phyloP scores from a whole-genome alignment of 2,329 filamentous ascomycete species.

The Neurospora crassa region DNA sequence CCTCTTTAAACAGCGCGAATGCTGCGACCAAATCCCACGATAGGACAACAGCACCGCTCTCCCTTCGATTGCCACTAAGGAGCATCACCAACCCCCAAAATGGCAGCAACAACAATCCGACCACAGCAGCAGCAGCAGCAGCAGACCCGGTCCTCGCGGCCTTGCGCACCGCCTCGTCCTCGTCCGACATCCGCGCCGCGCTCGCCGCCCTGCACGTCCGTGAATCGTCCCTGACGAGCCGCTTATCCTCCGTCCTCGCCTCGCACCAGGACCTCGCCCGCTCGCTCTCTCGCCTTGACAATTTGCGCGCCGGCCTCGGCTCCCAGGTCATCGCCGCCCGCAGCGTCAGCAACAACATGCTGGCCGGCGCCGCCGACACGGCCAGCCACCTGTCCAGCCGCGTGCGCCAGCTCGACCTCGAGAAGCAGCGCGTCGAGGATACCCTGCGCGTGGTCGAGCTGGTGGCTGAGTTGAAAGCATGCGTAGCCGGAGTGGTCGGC shows the following conservation, averaged over 20 bases:
- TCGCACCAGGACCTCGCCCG: conserved; percentile 81
- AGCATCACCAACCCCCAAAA: conserved; percentile 7
- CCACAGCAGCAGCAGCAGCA: neutral
- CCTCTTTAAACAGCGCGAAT: neutral
- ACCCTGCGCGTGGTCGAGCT: conserved; percentile 90
- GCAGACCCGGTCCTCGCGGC: conserved; percentile 16
- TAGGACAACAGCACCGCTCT: conserved; percentile 7
- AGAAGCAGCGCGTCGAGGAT: conserved; percentile 84
- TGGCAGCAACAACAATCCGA: conserved; percentile 8
- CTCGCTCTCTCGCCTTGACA: conserved; percentile 77
- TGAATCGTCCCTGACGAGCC: conserved; percentile 64
- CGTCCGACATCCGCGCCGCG: conserved; percentile 70
- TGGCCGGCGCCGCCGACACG: conserved; percentile 75
- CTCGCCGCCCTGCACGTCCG: conserved; percentile 66
- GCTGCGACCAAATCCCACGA: conserved; percentile 4
- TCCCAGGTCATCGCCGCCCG: conserved; percentile 78
- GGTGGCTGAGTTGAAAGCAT: conserved; percentile 93
- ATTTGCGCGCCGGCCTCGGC: conserved; percentile 79
- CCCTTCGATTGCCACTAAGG: conserved; percentile 8
- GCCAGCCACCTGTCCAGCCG: conserved; percentile 77
- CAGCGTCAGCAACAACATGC: conserved; percentile 81
- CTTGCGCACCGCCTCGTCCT: conserved; percentile 62
- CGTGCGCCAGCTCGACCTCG: conserved; percentile 78
- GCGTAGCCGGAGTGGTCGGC: conserved; percentile 85
- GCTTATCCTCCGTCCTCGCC: conserved; percentile 66